phyloP scores from a whole-genome alignment of 1,284 basidiomycete genomes.

The Cryptococcus sp. region DNA sequence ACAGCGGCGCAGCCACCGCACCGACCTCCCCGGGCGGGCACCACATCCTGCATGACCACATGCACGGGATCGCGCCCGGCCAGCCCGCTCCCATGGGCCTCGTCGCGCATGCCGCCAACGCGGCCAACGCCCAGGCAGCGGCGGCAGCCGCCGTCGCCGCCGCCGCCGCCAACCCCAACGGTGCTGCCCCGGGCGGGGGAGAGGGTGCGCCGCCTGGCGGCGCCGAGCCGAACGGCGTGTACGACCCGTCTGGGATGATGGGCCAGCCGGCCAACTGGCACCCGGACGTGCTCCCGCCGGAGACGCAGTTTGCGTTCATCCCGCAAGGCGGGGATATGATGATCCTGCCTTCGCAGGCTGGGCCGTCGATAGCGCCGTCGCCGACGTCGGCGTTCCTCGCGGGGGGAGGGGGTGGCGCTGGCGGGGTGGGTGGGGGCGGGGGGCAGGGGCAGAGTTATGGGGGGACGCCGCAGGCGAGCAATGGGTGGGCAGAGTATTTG shows the following conservation, averaged over 20 bases:
- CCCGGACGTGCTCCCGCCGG: constrained; percentile 25
- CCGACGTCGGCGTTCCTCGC: constrained; percentile 28
- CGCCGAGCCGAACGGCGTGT: constrained; percentile 13
- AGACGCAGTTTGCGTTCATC: constrained; percentile 42
- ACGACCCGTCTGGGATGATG: constrained; percentile 37
- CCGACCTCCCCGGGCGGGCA: constrained; percentile 13
- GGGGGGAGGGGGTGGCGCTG: background rate
- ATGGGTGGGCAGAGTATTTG: constrained; percentile 46
- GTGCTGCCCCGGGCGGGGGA: constrained; percentile 1
- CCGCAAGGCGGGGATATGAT: constrained; percentile 49
- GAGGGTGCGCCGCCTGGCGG: background rate
- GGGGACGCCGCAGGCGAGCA: constrained; percentile 24
- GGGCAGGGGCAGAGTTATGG: constrained; percentile 34
- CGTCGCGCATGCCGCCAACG: constrained; percentile 2
- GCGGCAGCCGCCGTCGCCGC: background rate
- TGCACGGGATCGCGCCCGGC: constrained; percentile 1
- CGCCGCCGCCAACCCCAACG: background rate
- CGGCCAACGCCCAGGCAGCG: background rate
- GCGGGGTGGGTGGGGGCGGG: constrained; percentile 22
- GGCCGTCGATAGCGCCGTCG: constrained; percentile 41
- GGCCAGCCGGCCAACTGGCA: constrained; percentile 31
- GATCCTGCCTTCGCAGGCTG: constrained; percentile 46
- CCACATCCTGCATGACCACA: background rate
- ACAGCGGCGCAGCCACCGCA: constrained; percentile 8
- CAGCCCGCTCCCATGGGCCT: background rate